Conservation (phyloP, 148 eudicot species). For the Vaccinium vitisidaea region DNA sequence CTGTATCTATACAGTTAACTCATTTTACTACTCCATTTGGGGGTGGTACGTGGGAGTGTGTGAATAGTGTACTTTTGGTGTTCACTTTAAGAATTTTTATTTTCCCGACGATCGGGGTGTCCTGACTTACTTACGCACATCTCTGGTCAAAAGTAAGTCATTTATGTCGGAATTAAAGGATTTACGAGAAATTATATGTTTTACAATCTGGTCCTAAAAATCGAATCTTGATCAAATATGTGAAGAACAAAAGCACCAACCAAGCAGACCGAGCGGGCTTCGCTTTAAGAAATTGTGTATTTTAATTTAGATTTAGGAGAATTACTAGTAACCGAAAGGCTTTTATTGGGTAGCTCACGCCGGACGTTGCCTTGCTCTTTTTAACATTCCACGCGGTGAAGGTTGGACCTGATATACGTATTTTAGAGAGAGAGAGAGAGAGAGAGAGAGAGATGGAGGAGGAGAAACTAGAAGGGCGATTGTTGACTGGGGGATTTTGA, state of each 20-base stretch:
- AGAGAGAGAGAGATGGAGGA: slow-evolving; percentile 18
- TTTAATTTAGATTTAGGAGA: not conserved
- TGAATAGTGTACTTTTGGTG: not conserved
- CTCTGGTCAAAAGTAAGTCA: no score
- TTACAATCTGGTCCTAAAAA: no score
- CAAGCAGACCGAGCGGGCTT: not conserved
- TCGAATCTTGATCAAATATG: no score
- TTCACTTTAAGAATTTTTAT: not conserved
- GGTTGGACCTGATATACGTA: not conserved
- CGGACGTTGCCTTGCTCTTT: not conserved
- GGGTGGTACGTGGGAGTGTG: not conserved
- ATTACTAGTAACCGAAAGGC: not conserved
- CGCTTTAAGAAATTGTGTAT: no score
- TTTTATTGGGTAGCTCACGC: not conserved
- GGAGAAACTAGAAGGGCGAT: not conserved
- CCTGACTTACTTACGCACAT: no score
- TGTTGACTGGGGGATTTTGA: slow-evolving; percentile 31
- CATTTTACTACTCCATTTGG: not conserved
- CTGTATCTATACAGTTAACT: not conserved
- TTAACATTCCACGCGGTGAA: not conserved
- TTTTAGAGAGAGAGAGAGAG: slow-evolving; percentile 7
- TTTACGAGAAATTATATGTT: no score
- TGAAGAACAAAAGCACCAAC: no score
- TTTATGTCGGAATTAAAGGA: no score
- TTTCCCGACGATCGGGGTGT: not conserved